These are phyloP conservation scores for Penicillium fuscoglaucum DNA, from an alignment of 2,329 filamentous ascomycete genomes.

Conservation along the genomic window DNA sequence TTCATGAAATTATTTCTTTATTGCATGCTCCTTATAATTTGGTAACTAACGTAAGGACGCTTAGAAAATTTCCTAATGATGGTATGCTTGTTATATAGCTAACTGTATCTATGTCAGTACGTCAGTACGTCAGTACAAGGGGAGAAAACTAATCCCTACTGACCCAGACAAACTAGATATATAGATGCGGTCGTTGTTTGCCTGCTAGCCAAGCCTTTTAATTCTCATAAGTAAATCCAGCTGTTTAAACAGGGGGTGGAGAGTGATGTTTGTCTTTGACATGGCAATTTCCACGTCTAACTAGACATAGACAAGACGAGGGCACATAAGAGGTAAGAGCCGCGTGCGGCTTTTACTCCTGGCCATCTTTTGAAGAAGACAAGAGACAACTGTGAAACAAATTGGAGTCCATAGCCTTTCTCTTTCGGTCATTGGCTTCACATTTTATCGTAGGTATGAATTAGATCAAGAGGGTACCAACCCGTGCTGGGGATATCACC, in stretches of 20 bases:
- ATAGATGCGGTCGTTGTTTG: not conserved
- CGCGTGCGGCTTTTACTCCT: not conserved
- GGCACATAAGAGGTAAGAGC: not conserved
- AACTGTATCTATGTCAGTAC: not conserved
- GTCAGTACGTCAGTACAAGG: not conserved
- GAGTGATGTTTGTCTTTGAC: too few relatives aligned
- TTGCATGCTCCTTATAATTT: too few relatives aligned
- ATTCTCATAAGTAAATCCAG: not conserved
- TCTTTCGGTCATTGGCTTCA: too few relatives aligned
- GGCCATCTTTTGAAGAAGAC: not conserved
- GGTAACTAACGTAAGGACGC: not conserved
- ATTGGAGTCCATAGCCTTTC: too few relatives aligned
- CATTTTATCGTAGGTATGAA: too few relatives aligned
- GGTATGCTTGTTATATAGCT: not conserved
- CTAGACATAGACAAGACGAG: not conserved
- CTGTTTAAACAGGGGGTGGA: too few relatives aligned
- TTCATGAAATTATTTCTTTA: not conserved
- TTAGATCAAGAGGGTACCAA: too few relatives aligned
- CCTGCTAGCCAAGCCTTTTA: not conserved
- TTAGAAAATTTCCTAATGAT: too few relatives aligned
- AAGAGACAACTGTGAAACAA: too few relatives aligned
- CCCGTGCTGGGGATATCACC: too few relatives aligned
- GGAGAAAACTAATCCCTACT: too few relatives aligned
- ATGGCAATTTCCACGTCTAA: too few relatives aligned
- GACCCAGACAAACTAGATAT: not conserved